phyloP scores from a whole-genome alignment of 495 filamentous ascomycete genomes.

The Sabuloglossum arenarium region DNA sequence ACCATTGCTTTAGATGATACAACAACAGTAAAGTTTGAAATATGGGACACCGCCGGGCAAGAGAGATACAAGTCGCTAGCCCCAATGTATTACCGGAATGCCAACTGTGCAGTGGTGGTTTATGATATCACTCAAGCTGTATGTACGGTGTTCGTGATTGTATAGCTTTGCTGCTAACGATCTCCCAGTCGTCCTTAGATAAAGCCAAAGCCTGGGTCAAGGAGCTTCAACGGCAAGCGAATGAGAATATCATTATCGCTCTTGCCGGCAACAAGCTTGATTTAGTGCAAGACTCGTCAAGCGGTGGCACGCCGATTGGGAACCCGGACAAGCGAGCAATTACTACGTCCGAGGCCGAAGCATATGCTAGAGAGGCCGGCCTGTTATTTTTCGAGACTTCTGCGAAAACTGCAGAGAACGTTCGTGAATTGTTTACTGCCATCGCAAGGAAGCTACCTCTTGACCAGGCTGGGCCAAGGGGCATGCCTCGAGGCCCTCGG shows the following conservation, averaged over 20 bases:
- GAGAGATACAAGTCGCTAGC: slow-evolving; percentile 96
- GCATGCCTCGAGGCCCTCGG: slow-evolving; percentile 50
- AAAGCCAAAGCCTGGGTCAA: slow-evolving; percentile 99
- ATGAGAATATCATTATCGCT: slow-evolving; percentile 98
- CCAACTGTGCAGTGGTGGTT: slow-evolving; percentile 95
- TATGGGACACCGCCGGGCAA: slow-evolving; percentile 98
- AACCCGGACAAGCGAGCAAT: slow-evolving; percentile 89
- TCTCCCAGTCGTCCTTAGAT: slow-evolving; percentile 64
- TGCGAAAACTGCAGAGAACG: slow-evolving; percentile 91
- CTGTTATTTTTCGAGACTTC: slow-evolving; percentile 95
- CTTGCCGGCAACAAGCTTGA: slow-evolving; percentile 95
- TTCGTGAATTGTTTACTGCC: slow-evolving; percentile 87
- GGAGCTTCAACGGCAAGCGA: slow-evolving; percentile 92
- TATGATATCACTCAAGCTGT: slow-evolving; percentile 99
- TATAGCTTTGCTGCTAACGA: background rate
- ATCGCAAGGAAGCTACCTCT: slow-evolving; percentile 94
- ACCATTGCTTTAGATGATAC: slow-evolving; percentile 93
- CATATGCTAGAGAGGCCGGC: slow-evolving; percentile 81
- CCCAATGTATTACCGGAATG: slow-evolving; percentile 98
- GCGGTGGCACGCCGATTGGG: slow-evolving; percentile 27
- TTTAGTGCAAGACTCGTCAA: slow-evolving; percentile 31
- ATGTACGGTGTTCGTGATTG: slow-evolving; percentile 20
- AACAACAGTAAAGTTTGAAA: slow-evolving; percentile 98
- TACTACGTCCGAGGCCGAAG: slow-evolving; percentile 69
- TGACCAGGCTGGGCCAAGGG: slow-evolving; percentile 78